Evolutionary conservation across 108 stramenopile species (phyloP), one percentile per base, ranked within the genome.

Genomic region (Ochromonas danica): DNA sequence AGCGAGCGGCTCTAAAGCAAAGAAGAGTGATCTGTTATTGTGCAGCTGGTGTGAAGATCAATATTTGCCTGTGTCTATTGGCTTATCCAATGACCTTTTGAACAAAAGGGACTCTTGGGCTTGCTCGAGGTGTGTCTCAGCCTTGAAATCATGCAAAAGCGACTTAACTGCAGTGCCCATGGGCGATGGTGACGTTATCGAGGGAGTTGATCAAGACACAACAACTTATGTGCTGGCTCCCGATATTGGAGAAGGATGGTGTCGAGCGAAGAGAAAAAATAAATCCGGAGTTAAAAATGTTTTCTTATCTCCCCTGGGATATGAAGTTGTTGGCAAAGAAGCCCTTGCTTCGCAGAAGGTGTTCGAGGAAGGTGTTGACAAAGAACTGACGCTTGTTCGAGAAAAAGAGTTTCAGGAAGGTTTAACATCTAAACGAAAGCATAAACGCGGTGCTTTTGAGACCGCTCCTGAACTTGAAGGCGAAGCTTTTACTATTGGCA

Each of bases 231-330:
- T 27, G 51, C 40, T 41, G 10, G 72, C 25, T 6, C 10, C 72
- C 14, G 72, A 75, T 27, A 14, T 42, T 6, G 36, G 40, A 6
- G 17, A 3, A 31, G 72, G 72, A 6, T 75, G 72, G 72, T 33
- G 3, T 27, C 43, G 38, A 36, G 43, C 72, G 72, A 27, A 33
- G 27, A 38, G 31, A 28, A 67, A 67, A 33, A 51, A 14, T 6
- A 3, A 33, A 38, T 6, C 27, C 40, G 43, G 51, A 6, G 25
- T 57, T 3, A 75, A 75, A 33, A 45, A 75, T 36, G 36, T 17
- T 6, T 75, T 57, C 41, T 42, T 75, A 33, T 75, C 72, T 6
- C 72, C 72, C 14, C 40, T 75, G 28, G 72, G 72, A 3, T 75
- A 75, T 41, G 72, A 75, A 36, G 22, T 70, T 22, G 27, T 28